Evolutionary conservation across 148 eudicot species (phyloP).

Genomic region (Silene conica): DNA sequence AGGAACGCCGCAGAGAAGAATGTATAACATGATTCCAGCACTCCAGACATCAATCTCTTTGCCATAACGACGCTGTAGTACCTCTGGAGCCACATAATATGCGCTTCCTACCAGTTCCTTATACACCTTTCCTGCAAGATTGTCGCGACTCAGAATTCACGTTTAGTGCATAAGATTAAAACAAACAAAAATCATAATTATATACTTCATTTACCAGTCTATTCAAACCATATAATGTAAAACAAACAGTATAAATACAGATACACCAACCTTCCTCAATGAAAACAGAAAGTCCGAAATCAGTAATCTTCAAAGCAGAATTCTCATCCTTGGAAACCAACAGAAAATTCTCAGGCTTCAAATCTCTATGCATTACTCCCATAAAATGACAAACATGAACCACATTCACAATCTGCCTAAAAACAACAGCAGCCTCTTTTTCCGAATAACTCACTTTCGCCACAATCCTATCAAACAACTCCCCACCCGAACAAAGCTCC

Average conservation of each 20-base stretch:
- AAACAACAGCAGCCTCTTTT: constrained; percentile 74
- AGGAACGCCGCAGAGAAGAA: constrained; percentile 79
- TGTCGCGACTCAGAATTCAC: neutral
- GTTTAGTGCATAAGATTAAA: no score
- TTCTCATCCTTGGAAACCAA: constrained; percentile 40
- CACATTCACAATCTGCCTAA: constrained; percentile 80
- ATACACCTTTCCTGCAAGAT: constrained; percentile 53
- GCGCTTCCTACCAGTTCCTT: constrained; percentile 75
- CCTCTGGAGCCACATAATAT: constrained; percentile 88
- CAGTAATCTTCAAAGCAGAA: constrained; percentile 69
- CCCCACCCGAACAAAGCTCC: constrained; percentile 87
- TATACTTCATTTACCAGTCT: no score
- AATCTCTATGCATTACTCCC: constrained; percentile 95
- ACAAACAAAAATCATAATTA: no score
- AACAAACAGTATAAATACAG: neutral
- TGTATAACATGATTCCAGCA: constrained; percentile 86
- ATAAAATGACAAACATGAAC: constrained; percentile 93
- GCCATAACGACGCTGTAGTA: constrained; percentile 57
- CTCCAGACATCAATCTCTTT: constrained; percentile 96
- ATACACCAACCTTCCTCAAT: constrained; percentile 63
- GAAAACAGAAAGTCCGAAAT: constrained; percentile 90
- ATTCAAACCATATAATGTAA: neutral
- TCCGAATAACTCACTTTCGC: constrained; percentile 60
- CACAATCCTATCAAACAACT: constrained; percentile 71
- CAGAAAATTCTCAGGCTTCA: constrained; percentile 96